Evolutionary conservation across 306 rosid species (phyloP).

Genomic region (Mimosa bimucronata): DNA sequence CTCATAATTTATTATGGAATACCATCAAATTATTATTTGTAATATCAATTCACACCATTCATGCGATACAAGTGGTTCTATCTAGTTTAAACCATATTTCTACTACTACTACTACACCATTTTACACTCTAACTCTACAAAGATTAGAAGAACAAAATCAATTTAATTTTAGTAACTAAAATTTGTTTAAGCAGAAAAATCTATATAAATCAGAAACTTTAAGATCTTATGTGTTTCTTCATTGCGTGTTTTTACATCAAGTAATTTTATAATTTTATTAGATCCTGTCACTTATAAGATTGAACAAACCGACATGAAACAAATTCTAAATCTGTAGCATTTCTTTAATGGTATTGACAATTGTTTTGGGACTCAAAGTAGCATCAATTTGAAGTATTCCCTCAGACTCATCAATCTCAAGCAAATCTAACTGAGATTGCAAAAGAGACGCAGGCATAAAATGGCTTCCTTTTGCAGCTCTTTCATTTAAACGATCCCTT

Average conservation of each 20-base stretch:
- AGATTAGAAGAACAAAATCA: neutral
- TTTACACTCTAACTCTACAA: too few species aligned
- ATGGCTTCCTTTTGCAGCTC: conserved; percentile 81
- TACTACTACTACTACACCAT: too few species aligned
- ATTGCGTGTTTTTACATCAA: too few species aligned
- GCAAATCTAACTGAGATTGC: conserved; percentile 80
- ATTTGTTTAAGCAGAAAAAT: neutral
- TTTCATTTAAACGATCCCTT: conserved; percentile 51
- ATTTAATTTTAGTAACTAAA: too few species aligned
- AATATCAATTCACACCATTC: too few species aligned
- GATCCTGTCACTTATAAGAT: neutral
- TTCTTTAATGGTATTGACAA: conserved; percentile 40
- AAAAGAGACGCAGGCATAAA: conserved; percentile 84
- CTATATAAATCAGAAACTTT: too few species aligned
- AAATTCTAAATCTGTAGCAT: conserved; percentile 26
- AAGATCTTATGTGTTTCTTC: too few species aligned
- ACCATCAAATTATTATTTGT: too few species aligned
- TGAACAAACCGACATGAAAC: neutral
- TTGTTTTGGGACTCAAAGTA: conserved; percentile 48
- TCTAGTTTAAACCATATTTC: too few species aligned
- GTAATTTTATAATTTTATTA: neutral
- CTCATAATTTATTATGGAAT: too few species aligned
- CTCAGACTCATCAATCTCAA: conserved; percentile 65
- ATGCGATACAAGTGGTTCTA: too few species aligned
- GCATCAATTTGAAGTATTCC: conserved; percentile 70